phyloP scores from a whole-genome alignment of 75 land plant species.

The Selaginella moellendorffii region DNA sequence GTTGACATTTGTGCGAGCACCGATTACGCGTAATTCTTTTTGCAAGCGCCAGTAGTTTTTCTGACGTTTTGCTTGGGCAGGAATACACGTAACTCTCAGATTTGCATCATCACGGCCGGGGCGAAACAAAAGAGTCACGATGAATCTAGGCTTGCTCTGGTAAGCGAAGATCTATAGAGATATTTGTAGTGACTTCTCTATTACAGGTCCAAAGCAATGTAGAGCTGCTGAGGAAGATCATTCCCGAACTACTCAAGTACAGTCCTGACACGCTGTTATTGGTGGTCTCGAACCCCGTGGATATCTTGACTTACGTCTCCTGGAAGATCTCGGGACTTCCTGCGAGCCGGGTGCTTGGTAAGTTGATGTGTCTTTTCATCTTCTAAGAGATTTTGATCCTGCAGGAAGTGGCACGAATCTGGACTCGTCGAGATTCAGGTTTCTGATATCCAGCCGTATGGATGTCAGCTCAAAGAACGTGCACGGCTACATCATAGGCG shows the following conservation, averaged over 20 bases:
- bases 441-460: not conserved
- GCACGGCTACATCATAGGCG: constrained; percentile 6
- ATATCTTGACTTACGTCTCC: not conserved
- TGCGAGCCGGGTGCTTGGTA: not conserved
- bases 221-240: constrained; percentile 16
- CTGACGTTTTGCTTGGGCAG: not conserved
- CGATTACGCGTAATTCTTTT: not conserved
- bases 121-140: not conserved
- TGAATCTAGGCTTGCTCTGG: constrained; percentile 9
- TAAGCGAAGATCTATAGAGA: not conserved
- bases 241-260: not conserved
- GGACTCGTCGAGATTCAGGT: constrained; percentile 4
- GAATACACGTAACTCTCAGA: not conserved
- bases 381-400: not conserved
- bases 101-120: constrained; percentile 4
- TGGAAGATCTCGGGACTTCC: constrained; percentile 6
- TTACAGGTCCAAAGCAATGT: constrained; percentile 39
- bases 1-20: not conserved
- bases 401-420: constrained; percentile 3
- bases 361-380: not conserved
- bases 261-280: constrained; percentile 22
- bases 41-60: too few species aligned
- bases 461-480: not conserved
- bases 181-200: not conserved
- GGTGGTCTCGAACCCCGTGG: constrained; percentile 59